A percentile compares a stretch with the other conserved stretches of the same genome.
phyloP scores from a whole-genome alignment of 768 basidiomycete genomes.

The Pisolithus microcarpus region DNA sequence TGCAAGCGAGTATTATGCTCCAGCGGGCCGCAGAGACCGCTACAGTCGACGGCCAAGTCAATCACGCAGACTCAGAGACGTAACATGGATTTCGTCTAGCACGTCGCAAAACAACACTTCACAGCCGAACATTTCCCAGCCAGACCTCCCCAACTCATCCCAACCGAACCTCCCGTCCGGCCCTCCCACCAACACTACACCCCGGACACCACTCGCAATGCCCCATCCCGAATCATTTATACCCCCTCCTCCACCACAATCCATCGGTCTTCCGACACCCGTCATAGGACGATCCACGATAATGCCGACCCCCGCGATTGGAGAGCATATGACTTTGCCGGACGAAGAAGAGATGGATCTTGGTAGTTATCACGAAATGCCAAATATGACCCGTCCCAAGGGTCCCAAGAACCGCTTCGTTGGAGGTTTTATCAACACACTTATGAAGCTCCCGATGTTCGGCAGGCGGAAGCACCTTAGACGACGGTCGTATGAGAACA shows the following conservation, averaged over 20 bases:
- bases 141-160: not conserved
- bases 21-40: slow-evolving; percentile 14
- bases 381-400: slow-evolving; percentile 7
- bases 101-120: not conserved
- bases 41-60: slow-evolving; percentile 15
- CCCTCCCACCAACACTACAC: slow-evolving; percentile 1
- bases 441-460: slow-evolving; percentile 25
- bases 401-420: slow-evolving; percentile 13
- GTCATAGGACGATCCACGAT: slow-evolving; percentile 11
- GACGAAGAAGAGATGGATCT: slow-evolving; percentile 5
- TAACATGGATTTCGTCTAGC: slow-evolving; percentile 15
- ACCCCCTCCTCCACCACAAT: slow-evolving; percentile 7
- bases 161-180: slow-evolving; percentile 1
- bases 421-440: slow-evolving; percentile 26
- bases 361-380: not conserved
- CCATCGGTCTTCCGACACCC: slow-evolving; percentile 9
- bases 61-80: slow-evolving; percentile 17
- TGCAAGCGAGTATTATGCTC: slow-evolving; percentile 1
- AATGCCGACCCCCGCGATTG: slow-evolving; percentile 14
- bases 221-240: slow-evolving; percentile 4
- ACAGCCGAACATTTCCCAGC: not conserved
- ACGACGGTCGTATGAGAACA: slow-evolving; percentile 2
- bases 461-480: slow-evolving; percentile 5
- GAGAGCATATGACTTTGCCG: slow-evolving; percentile 25
- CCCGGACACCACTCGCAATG: slow-evolving; percentile 5